Base-by-base conservation (phyloP, 768 basidiomycete genomes). In the Mrakia hoshinonis region DNA sequence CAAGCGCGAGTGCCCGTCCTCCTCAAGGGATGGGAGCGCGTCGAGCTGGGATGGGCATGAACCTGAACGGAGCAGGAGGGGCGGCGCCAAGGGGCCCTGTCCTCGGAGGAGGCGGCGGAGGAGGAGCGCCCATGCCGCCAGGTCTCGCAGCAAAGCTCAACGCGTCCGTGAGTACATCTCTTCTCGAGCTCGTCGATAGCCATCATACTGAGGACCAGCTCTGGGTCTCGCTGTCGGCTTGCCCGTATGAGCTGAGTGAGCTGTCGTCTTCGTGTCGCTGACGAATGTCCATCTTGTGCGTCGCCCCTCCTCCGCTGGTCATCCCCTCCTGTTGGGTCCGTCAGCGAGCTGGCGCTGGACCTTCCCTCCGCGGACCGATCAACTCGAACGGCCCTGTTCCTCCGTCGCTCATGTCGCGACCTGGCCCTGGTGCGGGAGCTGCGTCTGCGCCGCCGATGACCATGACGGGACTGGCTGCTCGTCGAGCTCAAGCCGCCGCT, bases 61-160 rank as follows among this genome's bases (percentile, higher is more conserved):
- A 31, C 5, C 58, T 61, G n/a, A 64, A 64, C 62, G 52, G 52
- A 18, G 52, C 67, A 10, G 69, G 69, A 39, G 69, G 69, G 24
- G 38, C 58, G 24, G 20, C 55, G 1, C 61, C 38, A 2, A 26
- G 69, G 22, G 69, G 69, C 0, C 69, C 69, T 22, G 69, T 69
- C 31, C 60, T 69, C 18, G 69, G 69, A 38, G 69, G 60, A 36
- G 60, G 48, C 13, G 54, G 58, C 12, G 70, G 61, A 29, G 65
- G 70, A 39, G 46, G 34, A 7, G 65, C 70, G 5, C 70, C 70
- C 3, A 72, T 72, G 70, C 70, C 70, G n/a, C 70, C 70, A 13
- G 70, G 70, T 7, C 70, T 72, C 22, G 63, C 63, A 15, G 70
- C 70, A 18, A 72, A 72, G 65, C 65, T 72, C 22, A 51, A 64